Evolutionary conservation across 2,329 filamentous ascomycete genomes (phyloP), one percentile per base, ranked within the genome.

Genomic region (Sclerotinia subarctica): DNA sequence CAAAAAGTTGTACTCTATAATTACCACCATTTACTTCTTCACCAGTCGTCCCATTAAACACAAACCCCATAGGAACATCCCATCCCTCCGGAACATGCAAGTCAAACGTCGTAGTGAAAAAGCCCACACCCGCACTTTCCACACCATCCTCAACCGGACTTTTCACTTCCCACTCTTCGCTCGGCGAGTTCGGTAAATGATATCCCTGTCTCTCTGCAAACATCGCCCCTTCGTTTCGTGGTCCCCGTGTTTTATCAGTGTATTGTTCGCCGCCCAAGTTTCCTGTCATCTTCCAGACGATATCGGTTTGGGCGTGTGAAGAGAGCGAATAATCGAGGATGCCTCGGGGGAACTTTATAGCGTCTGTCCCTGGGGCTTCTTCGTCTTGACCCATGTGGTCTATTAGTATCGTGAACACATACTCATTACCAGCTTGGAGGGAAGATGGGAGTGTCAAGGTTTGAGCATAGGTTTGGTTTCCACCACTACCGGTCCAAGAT

Each of bases 341-440:
- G 2, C 85, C 89, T 52, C 84, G 85, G 0, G 83, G 85, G 35
- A 81, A 79, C 81, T 90, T 90, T 82, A 89, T 90, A 21, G 79
- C 76, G 35, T 89, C 86, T 3, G 76, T 74, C 1, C 86, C 87
- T 1, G 87, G 83, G 5, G 81, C 81, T 80, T 90, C 86, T 72
- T 90, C 86, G 70, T 91, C 84, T 1, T 90, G 81, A 0, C 90
- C 90, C 79, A 87, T 90, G 77, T 88, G 88, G 77, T 93, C 90
- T 24, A 93, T 81, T 1, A 93, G 78, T 2, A 93, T 80, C 0
- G 90, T 93, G 69, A 93, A 76, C 8, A 88, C 82, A 74, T 90
- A 86, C 0, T 17, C 4, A 17, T 26, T 38, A 3, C 56, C 5
- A 89, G 88, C 78, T 91, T 85, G 0, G 90, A 67, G 56, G 38